Evolutionary conservation across 768 basidiomycete species (phyloP).

Genomic region (Rhodotorula graminis): DNA sequence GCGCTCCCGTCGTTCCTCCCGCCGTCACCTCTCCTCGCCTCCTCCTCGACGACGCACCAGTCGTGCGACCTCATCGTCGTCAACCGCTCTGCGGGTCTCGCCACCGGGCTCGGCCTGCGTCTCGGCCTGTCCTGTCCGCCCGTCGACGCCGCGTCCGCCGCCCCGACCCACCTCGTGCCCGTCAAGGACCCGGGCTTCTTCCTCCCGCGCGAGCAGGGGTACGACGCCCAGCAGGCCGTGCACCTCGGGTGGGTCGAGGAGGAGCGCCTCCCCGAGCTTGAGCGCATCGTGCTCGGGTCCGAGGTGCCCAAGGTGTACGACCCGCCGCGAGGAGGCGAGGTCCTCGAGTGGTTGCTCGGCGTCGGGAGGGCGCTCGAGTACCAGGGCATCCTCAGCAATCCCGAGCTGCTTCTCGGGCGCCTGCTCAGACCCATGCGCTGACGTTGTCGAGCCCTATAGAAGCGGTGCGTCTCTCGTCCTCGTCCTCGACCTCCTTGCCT

Average conservation of each 20-base stretch:
- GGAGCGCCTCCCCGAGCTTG: constrained; percentile 25
- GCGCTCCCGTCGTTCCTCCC: constrained; percentile 24
- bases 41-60: constrained; percentile 20
- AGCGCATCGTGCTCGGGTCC: constrained; percentile 16
- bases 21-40: constrained; percentile 14
- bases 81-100: constrained; percentile 32
- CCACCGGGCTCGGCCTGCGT: constrained; percentile 31
- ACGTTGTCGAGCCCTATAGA: not conserved
- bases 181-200: constrained; percentile 30
- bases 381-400: constrained; percentile 30
- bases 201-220: constrained; percentile 22
- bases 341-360: constrained; percentile 26
- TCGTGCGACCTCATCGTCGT: constrained; percentile 31
- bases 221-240: constrained; percentile 26
- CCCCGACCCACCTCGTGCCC: not conserved
- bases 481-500: too few species aligned
- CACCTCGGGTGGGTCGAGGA: constrained; percentile 38
- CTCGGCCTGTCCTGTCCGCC: constrained; percentile 14
- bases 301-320: constrained; percentile 8
- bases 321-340: constrained; percentile 24
- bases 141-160: not conserved
- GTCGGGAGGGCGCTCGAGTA: constrained; percentile 25
- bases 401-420: constrained; percentile 23
- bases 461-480: not conserved
- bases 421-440: constrained; percentile 9